Conservation (phyloP, 1,284 basidiomycete genomes). For the Cutaneotrichosporon spelunceum region DNA sequence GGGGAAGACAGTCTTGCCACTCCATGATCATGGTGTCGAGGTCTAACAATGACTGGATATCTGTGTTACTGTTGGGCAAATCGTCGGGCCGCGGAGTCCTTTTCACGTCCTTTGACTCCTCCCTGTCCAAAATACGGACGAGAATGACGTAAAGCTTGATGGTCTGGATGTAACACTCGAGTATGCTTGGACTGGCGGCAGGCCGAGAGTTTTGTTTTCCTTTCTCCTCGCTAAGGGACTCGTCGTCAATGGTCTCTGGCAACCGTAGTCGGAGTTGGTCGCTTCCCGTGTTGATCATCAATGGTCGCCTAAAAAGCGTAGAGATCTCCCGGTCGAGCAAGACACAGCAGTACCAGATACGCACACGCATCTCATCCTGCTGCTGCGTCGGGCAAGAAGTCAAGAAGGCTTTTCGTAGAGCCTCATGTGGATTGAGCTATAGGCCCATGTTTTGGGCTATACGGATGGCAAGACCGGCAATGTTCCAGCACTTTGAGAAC, state of each 20-base stretch:
- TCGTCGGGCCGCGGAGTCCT: background rate
- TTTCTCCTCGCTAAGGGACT: background rate
- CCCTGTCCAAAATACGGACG: background rate
- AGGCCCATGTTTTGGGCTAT: conserved; percentile 5
- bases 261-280: background rate
- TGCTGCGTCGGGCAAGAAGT: background rate
- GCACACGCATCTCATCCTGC: conserved; percentile 3
- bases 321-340: conserved; percentile 6
- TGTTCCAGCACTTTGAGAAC: conserved; percentile 7
- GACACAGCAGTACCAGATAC: conserved; percentile 3
- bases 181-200: background rate
- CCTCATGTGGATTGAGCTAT: background rate
- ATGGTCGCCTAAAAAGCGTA: background rate
- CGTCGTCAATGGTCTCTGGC: conserved; percentile 4
- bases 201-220: background rate
- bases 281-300: conserved; percentile 2
- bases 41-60: background rate
- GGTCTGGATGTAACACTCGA: background rate
- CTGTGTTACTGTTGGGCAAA: background rate
- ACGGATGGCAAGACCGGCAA: conserved; percentile 5
- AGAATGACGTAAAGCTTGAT: conserved; percentile 8
- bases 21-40: conserved; percentile 4
- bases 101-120: background rate
- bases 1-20: conserved; percentile 1
- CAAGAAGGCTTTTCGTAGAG: background rate